Percentiles rank a stretch among this genome's conserved stretches.
phyloP scores from a whole-genome alignment of 768 basidiomycete species.

The Mycena capillaripes region DNA sequence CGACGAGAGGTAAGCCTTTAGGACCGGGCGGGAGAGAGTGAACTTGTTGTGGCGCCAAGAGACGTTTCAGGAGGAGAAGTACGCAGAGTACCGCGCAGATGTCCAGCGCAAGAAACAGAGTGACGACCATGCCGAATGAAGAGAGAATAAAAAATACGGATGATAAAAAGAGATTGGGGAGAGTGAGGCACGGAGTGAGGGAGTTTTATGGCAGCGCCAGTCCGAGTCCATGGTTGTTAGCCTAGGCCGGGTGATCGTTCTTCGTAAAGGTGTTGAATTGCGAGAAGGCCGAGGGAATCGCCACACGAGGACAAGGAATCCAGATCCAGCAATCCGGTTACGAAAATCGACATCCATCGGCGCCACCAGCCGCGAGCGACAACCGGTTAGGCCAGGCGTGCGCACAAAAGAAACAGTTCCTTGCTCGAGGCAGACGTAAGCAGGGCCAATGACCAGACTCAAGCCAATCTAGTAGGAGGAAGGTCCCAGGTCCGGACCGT shows the following conservation, averaged over 20 bases:
- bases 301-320: conserved; percentile 32
- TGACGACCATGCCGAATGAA: conserved; percentile 40
- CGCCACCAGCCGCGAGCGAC: conserved; percentile 24
- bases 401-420: not conserved
- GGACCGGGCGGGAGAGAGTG: conserved; percentile 47
- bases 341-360: conserved; percentile 20
- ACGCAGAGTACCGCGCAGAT: conserved; percentile 50
- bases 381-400: conserved; percentile 11
- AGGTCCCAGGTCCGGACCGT: not conserved
- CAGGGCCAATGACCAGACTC: not conserved
- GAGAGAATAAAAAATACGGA: conserved; percentile 20
- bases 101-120: conserved; percentile 45
- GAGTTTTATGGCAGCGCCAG: conserved; percentile 30
- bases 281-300: conserved; percentile 30
- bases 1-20: conserved; percentile 65
- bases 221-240: conserved; percentile 29
- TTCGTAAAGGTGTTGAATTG: conserved; percentile 24
- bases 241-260: conserved; percentile 25
- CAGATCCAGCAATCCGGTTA: conserved; percentile 19
- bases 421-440: conserved; percentile 21
- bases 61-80: conserved; percentile 51
- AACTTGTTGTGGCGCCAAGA: conserved; percentile 40
- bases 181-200: not conserved
- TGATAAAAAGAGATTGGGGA: conserved; percentile 3
- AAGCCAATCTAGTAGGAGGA: not conserved